These are phyloP conservation scores for Suhomyces bolitotheri DNA, from an alignment of 1,139 yeast species.

Conservation along the genomic window DNA sequence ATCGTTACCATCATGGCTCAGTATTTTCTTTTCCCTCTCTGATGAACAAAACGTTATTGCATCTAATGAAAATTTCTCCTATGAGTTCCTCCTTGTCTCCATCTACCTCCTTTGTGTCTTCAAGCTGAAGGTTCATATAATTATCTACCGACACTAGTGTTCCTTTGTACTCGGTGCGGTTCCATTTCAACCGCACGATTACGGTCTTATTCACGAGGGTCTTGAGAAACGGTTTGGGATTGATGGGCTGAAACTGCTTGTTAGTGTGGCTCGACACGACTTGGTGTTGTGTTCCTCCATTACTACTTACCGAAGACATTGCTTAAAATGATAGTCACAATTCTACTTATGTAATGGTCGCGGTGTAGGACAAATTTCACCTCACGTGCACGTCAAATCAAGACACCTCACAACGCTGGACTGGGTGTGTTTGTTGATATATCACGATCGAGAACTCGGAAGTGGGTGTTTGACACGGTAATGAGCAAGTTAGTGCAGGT, in stretches of 20 bases:
- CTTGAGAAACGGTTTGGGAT: constrained; percentile 88
- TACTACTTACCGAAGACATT: constrained; percentile 11
- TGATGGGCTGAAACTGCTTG: constrained; percentile 65
- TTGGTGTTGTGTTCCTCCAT: not conserved
- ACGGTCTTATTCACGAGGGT: constrained; percentile 70
- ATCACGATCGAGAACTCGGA: no score
- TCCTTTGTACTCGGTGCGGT: constrained; percentile 87
- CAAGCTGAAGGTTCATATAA: constrained; percentile 86
- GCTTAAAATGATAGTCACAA: no score
- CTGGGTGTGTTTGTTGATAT: no score
- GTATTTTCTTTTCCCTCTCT: constrained; percentile 30
- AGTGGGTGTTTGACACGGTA: not conserved
- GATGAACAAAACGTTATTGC: constrained; percentile 76
- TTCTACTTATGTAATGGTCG: no score
- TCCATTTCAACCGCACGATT: constrained; percentile 90
- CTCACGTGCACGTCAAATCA: not conserved
- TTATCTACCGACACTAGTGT: constrained; percentile 80
- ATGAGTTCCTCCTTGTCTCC: constrained; percentile 52
- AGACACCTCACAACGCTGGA: constrained; percentile 3
- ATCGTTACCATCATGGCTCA: no score
- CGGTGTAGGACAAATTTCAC: no score
- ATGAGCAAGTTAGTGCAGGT: constrained; percentile 21
- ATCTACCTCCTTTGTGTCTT: constrained; percentile 62
- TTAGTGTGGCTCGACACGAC: constrained; percentile 9
- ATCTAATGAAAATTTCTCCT: constrained; percentile 85